Evolutionary conservation across 768 basidiomycete species (phyloP).

Genomic region (Termitomyces sp.): DNA sequence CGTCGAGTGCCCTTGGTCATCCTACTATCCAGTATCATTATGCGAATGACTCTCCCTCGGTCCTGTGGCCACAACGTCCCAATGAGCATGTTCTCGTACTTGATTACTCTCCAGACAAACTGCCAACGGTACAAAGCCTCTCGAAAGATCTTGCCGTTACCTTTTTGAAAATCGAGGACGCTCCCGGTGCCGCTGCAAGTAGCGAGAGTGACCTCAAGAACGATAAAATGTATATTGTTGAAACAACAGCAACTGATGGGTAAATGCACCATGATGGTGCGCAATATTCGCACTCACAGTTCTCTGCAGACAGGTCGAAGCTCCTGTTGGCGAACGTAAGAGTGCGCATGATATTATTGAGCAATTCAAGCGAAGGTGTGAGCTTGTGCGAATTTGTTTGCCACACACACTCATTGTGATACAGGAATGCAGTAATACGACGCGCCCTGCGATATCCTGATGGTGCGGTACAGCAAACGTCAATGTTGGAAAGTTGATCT

Average conservation of each 20-base stretch:
- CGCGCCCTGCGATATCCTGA: constrained; percentile 51
- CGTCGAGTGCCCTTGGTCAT: constrained; percentile 51
- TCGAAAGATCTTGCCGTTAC: constrained; percentile 43
- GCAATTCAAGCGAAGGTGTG: constrained; percentile 65
- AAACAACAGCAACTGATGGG: constrained; percentile 53
- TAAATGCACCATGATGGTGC: not conserved
- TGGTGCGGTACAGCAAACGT: not conserved
- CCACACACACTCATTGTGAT: not conserved
- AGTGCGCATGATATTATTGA: constrained; percentile 47
- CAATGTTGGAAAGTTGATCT: not conserved
- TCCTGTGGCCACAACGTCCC: constrained; percentile 51
- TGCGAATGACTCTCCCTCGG: constrained; percentile 68
- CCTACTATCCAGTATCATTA: constrained; percentile 79
- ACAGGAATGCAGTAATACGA: constrained; percentile 49
- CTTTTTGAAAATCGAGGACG: constrained; percentile 61
- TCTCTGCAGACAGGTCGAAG: constrained; percentile 14
- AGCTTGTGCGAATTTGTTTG: not conserved
- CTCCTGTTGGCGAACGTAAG: constrained; percentile 30
- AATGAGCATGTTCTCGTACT: constrained; percentile 73
- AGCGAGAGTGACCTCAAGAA: constrained; percentile 46
- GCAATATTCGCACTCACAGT: not conserved
- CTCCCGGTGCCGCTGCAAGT: constrained; percentile 57
- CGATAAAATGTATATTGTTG: constrained; percentile 70
- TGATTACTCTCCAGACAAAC: constrained; percentile 37
- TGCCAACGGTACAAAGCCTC: constrained; percentile 46